These are phyloP conservation scores for Actinomortierella ambigua DNA, from an alignment of 371 early-diverging fungal genomes.

Conservation along the genomic window DNA sequence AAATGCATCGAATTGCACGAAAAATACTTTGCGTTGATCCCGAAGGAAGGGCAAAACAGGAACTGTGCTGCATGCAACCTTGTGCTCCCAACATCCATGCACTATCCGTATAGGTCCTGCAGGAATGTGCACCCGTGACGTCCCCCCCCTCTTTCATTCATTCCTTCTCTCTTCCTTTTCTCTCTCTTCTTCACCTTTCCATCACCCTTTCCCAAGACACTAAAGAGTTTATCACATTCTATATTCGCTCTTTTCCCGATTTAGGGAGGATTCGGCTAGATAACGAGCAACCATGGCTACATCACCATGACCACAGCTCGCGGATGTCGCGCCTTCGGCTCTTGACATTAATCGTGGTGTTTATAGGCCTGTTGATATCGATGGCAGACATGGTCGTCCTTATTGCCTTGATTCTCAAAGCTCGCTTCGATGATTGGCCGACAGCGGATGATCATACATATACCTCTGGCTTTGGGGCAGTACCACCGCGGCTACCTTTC, in stretches of 20 bases:
- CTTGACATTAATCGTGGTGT: constrained; percentile 1
- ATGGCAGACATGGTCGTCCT: constrained; percentile 21
- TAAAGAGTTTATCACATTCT: not conserved
- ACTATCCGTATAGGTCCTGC: not conserved
- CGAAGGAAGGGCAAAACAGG: not conserved
- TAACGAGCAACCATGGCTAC: constrained; percentile 21
- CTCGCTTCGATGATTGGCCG: constrained; percentile 11
- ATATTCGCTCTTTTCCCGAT: not conserved
- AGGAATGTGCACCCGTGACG: not conserved
- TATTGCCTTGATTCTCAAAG: constrained; percentile 9
- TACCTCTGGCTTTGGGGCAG: not conserved
- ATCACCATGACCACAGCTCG: constrained; percentile 10
- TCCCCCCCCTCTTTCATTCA: not conserved
- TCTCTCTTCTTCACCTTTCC: not conserved
- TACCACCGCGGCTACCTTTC: not conserved
- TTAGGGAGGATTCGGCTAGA: constrained; percentile 31
- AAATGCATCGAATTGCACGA: no score
- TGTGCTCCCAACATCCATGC: not conserved
- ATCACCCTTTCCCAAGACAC: not conserved
- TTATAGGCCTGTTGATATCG: not conserved
- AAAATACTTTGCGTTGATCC: no score
- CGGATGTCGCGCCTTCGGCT: constrained; percentile 12
- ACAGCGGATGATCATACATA: not conserved
- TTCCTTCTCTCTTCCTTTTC: not conserved
- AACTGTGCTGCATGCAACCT: not conserved